These are phyloP conservation scores for Rhizopus arrhizus DNA, from an alignment of 371 early-diverging fungal species.

Conservation along the genomic window DNA sequence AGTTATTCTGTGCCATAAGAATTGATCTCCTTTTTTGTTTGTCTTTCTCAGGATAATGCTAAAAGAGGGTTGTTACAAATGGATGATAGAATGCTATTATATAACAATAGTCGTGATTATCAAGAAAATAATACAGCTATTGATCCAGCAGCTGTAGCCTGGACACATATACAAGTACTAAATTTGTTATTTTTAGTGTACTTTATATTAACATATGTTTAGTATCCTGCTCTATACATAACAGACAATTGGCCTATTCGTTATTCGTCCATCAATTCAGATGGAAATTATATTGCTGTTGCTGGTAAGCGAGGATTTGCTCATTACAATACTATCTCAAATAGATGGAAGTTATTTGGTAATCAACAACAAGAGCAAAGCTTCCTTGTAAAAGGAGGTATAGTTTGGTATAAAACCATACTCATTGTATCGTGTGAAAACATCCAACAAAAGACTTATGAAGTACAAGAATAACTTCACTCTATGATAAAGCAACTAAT, in stretches of 20 bases:
- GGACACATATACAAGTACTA: constrained; percentile 74
- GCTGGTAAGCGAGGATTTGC: constrained; percentile 82
- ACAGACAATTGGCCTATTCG: constrained; percentile 85
- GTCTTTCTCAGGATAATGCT: constrained; percentile 62
- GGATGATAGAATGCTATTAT: constrained; percentile 75
- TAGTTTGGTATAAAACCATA: constrained; percentile 78
- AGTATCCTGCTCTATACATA: constrained; percentile 79
- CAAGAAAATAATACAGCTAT: constrained; percentile 72
- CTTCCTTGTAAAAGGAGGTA: constrained; percentile 72
- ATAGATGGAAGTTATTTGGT: constrained; percentile 86
- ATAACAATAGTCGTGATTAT: constrained; percentile 63
- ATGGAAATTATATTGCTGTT: constrained; percentile 76
- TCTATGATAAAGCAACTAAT: too few species aligned
- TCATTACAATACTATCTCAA: constrained; percentile 72
- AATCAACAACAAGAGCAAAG: constrained; percentile 84
- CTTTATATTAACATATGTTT: not conserved
- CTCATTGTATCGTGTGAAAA: constrained; percentile 69
- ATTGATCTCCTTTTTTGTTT: not conserved
- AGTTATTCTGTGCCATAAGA: not conserved
- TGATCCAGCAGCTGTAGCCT: constrained; percentile 75
- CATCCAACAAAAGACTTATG: constrained; percentile 47
- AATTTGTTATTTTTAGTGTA: not conserved
- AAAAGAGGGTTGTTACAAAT: constrained; percentile 66
- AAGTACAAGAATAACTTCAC: constrained; percentile 47
- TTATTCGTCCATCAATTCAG: constrained; percentile 68